Conservation (phyloP, 2,329 filamentous ascomycete species). For the Pestalotiopsis sp. region DNA sequence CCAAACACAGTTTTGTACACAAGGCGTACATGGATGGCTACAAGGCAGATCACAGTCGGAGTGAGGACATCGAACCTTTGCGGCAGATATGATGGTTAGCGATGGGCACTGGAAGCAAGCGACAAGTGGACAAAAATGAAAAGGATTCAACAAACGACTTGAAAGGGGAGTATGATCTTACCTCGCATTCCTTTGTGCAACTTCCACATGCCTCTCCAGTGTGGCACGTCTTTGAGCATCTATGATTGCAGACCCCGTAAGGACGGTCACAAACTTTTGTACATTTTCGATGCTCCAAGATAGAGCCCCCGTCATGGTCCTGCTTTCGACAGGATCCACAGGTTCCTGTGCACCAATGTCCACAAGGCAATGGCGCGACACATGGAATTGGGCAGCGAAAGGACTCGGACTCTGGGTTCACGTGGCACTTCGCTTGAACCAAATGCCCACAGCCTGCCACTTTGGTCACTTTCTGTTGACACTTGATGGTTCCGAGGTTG, state of each 20-base stretch:
- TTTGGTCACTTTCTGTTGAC: neutral
- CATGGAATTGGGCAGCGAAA: neutral
- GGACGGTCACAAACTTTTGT: neutral
- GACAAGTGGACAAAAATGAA: neutral
- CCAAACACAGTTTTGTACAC: neutral
- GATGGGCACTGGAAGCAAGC: neutral
- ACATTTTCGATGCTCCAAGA: neutral
- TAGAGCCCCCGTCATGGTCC: neutral
- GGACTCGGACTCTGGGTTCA: neutral
- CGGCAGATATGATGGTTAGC: neutral
- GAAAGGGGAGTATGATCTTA: neutral
- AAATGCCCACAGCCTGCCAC: neutral
- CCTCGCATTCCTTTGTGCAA: neutral
- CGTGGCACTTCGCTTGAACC: neutral
- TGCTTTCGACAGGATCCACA: neutral
- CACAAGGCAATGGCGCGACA: neutral
- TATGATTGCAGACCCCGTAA: neutral
- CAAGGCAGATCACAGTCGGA: neutral
- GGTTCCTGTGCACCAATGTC: conserved; percentile 52
- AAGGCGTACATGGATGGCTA: neutral
- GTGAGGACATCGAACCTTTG: conserved; percentile 1
- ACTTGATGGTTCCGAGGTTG: neutral
- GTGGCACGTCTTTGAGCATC: neutral
- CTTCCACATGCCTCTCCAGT: neutral
- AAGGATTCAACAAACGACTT: neutral